These are phyloP conservation scores for Pythium aristosporum DNA, from an alignment of 352 stramenopile genomes.

Conservation along the genomic window DNA sequence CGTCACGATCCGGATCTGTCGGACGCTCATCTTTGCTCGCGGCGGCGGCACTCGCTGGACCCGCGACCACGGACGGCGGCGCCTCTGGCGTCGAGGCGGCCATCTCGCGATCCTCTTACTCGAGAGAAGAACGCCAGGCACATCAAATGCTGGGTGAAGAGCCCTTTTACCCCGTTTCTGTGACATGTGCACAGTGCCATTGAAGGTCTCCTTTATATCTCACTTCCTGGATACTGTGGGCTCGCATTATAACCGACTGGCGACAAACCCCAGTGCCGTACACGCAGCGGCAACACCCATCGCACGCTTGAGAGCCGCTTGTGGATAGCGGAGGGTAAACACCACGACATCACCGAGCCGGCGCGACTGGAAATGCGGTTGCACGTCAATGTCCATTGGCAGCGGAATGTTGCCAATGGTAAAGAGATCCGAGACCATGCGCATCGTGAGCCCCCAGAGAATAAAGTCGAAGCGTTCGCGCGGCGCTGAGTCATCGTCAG, in stretches of 20 bases:
- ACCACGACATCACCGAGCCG: slow-evolving; percentile 48
- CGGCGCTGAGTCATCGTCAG: slow-evolving; percentile 42
- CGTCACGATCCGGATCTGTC: no score
- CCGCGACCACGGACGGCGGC: no score
- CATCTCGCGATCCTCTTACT: no score
- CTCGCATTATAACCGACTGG: slow-evolving; percentile 24
- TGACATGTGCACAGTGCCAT: no score
- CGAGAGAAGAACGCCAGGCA: no score
- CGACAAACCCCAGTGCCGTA: slow-evolving; percentile 35
- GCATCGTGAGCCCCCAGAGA: slow-evolving; percentile 81
- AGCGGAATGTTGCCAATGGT: slow-evolving; percentile 35
- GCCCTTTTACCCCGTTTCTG: no score
- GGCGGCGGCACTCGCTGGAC: no score
- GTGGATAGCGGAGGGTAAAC: slow-evolving; percentile 50
- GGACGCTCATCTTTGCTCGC: no score
- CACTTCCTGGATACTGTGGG: no score
- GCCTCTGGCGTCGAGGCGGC: no score
- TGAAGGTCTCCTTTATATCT: no score
- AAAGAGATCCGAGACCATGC: slow-evolving; percentile 63
- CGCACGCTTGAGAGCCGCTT: slow-evolving; percentile 45
- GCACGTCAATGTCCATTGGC: slow-evolving; percentile 45
- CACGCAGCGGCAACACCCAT: slow-evolving; percentile 44
- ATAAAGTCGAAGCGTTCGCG: slow-evolving; percentile 72
- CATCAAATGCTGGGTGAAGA: no score
- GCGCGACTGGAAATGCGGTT: slow-evolving; percentile 59